Base-by-base conservation (phyloP, 371 early-diverging fungal species). In the Circinella minor region DNA sequence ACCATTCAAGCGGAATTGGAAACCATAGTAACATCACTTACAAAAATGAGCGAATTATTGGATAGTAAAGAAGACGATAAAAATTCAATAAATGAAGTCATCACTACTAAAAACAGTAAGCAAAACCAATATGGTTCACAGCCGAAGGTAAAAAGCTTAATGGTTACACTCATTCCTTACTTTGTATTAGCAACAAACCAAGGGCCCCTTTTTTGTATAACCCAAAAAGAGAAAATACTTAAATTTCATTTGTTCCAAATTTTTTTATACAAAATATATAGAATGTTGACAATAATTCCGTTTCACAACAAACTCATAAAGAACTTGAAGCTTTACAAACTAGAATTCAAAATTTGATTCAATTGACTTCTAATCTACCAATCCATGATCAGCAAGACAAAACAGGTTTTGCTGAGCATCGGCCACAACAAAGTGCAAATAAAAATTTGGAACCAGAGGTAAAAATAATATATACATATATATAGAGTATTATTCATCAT, bases 381-480 rank as follows among this genome's bases (percentile, higher is more conserved):
- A 61, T 18, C 36, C 6, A 43, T 43, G 43, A 47, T 20, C 47
- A 63, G 43, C 63, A 54, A 18, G 65, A 65, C 54, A 65, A 65
- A 36, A 65, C 65, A 36, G 65, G 65, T 14, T 48, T 65, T 36
- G 51, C 43, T 27, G 65, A 65, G 37, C 65, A 65, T 54, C 65
- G 65, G 14, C 65, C 65, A 54, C 65, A 54, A 17, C 51, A 48
- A 15, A 65, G 65, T 65, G 36, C 54, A 8, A 65, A 65, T 17
- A 47, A 49, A 37, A 48, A 49, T 13, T 18, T 17, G 34, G 34
- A 48, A 15, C 17, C 20, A 64, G 65, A 20, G 36, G 48, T n/a
- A 65, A 36, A 15, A 20, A 36, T 27, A 27, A 27, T 27, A 27
- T 27, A 27, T 27, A 27, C 2, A 27, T 0, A 27, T 27, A 27